Evolutionary conservation across 1,139 yeast genomes (phyloP).

Genomic region (Nakaseomyces bracarensis): DNA sequence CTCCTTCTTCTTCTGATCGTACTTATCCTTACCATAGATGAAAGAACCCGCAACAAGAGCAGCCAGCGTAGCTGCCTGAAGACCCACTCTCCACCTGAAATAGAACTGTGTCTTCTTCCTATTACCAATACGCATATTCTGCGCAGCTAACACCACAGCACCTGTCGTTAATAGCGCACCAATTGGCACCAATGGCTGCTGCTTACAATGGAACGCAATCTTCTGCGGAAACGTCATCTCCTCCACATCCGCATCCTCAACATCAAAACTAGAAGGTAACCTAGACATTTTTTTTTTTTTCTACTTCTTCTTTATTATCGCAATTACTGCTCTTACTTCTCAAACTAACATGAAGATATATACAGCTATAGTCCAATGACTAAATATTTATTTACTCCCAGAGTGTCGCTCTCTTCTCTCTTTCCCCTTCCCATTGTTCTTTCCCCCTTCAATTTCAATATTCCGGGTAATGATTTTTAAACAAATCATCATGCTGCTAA

Average conservation of each 20-base stretch:
- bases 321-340: too few relatives aligned
- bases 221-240: slow-evolving; percentile 32
- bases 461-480: too few relatives aligned
- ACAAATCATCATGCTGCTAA: too few relatives aligned
- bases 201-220: slow-evolving; percentile 42
- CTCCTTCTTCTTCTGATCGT: slow-evolving; percentile 44
- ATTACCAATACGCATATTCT: slow-evolving; percentile 66
- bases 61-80: slow-evolving; percentile 73
- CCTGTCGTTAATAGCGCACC: slow-evolving; percentile 74
- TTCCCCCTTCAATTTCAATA: too few relatives aligned
- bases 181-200: slow-evolving; percentile 74
- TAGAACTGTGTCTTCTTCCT: slow-evolving; percentile 70
- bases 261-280: slow-evolving; percentile 34
- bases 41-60: slow-evolving; percentile 78
- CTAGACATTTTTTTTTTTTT: slow-evolving; percentile 25
- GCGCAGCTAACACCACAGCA: slow-evolving; percentile 73
- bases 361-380: too few relatives aligned
- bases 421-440: too few relatives aligned
- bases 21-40: slow-evolving; percentile 40
- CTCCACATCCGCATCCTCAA: slow-evolving; percentile 20
- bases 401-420: too few relatives aligned
- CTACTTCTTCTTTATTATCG: not conserved
- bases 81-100: slow-evolving; percentile 83
- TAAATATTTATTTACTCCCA: too few relatives aligned
- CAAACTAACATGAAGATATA: too few relatives aligned